These are phyloP conservation scores for Rhododendron vialii DNA, from an alignment of 148 eudicot species.

Conservation along the genomic window DNA sequence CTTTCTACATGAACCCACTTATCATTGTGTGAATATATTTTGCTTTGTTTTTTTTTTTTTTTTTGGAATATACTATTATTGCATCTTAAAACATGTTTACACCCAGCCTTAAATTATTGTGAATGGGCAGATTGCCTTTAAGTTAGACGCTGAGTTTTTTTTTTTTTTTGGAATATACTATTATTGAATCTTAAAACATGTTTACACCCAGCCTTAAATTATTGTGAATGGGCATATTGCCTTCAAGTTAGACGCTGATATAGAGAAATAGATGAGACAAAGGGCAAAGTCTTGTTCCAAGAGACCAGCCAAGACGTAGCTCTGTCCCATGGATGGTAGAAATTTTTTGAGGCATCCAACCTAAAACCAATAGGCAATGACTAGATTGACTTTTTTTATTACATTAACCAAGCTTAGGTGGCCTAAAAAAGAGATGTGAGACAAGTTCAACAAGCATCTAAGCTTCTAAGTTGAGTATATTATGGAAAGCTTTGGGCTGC, in stretches of 20 bases:
- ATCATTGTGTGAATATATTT: neutral
- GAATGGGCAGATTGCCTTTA: neutral
- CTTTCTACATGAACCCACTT: neutral
- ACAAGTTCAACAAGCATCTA: neutral
- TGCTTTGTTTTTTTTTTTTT: no score
- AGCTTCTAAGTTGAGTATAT: neutral
- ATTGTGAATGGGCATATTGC: neutral
- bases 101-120: neutral
- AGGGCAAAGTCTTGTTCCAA: neutral
- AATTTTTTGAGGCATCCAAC: neutral
- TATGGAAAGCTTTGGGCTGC: neutral
- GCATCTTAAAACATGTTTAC: neutral
- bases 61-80: neutral
- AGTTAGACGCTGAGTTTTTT: neutral
- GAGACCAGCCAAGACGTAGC: neutral
- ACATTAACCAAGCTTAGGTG: neutral
- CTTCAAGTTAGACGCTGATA: neutral
- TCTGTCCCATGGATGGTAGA: neutral
- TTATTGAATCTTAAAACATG: neutral
- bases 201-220: neutral
- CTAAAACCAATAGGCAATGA: neutral
- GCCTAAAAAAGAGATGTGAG: neutral
- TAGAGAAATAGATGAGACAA: neutral
- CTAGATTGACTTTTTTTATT: neutral
- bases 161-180: neutral